Evolutionary conservation across 805 yeast species (phyloP).

Genomic region (Monosporozyma siamensis): DNA sequence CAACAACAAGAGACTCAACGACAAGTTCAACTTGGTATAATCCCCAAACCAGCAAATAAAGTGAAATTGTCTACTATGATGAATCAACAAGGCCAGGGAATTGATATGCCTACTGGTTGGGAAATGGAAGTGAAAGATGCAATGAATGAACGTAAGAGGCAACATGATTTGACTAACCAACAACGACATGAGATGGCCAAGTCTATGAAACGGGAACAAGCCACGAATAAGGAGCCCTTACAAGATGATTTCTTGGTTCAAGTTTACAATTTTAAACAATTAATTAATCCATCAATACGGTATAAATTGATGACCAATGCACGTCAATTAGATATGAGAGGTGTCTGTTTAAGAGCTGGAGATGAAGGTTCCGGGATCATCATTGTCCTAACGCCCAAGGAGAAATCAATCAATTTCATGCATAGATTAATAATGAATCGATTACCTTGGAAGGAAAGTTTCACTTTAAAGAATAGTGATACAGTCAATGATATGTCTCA

Average conservation of each 20-base stretch:
- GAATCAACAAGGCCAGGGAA: conserved; percentile 72
- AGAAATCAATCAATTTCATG: conserved; percentile 50
- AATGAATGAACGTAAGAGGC: conserved; percentile 47
- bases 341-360: conserved; percentile 44
- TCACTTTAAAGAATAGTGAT: conserved; percentile 20
- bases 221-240: too few species aligned
- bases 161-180: conserved; percentile 54
- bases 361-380: conserved; percentile 43
- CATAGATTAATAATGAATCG: conserved; percentile 51
- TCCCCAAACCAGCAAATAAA: conserved; percentile 84
- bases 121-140: conserved; percentile 65
- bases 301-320: conserved; percentile 78
- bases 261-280: conserved; percentile 47
- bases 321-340: conserved; percentile 56
- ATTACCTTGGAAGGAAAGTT: conserved; percentile 60
- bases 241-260: conserved; percentile 25
- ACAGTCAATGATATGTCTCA: conserved; percentile 1
- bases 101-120: conserved; percentile 79
- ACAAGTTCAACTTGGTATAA: conserved; percentile 67
- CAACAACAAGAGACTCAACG: conserved; percentile 65
- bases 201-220: too few species aligned
- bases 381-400: conserved; percentile 62
- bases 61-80: conserved; percentile 76
- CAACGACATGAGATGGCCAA: conserved; percentile 38
- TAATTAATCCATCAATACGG: conserved; percentile 56